A percentile compares a stretch with the other conserved stretches of the same genome.
Evolutionary conservation across 371 early-diverging fungal genomes (phyloP).

Genomic region (Mucor racemosus): DNA sequence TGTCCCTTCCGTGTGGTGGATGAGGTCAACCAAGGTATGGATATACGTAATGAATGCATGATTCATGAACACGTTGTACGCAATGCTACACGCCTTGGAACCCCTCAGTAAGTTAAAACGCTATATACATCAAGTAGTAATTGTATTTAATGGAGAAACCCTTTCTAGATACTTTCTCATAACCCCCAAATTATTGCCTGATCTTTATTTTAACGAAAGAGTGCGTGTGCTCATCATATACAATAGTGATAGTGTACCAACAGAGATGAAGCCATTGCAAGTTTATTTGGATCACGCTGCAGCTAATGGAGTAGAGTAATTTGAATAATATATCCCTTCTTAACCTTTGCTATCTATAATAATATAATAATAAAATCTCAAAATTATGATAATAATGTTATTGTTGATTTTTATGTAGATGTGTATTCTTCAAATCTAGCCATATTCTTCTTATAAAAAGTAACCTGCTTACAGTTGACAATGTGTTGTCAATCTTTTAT

Average conservation of each 20-base stretch:
- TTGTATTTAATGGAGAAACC: neutral
- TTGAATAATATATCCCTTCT: neutral
- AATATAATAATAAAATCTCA: no score
- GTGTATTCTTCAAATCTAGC: no score
- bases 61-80: slow-evolving; percentile 95
- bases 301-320: slow-evolving; percentile 1
- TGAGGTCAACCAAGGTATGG: slow-evolving; percentile 99
- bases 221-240: slow-evolving; percentile 95
- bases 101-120: slow-evolving; percentile 76
- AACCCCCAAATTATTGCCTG: slow-evolving; percentile 98
- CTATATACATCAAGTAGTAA: neutral
- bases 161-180: slow-evolving; percentile 89
- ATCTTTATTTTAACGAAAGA: slow-evolving; percentile 89
- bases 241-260: slow-evolving; percentile 91
- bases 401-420: no score
- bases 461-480: no score
- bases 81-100: slow-evolving; percentile 65
- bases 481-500: no score
- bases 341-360: no score
- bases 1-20: slow-evolving; percentile 99
- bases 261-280: slow-evolving; percentile 39
- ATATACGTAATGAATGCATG: slow-evolving; percentile 96
- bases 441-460: no score
- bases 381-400: no score
- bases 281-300: slow-evolving; percentile 35